Conservation (phyloP, 2,329 filamentous ascomycete species). For the Orbilia quercus region DNA sequence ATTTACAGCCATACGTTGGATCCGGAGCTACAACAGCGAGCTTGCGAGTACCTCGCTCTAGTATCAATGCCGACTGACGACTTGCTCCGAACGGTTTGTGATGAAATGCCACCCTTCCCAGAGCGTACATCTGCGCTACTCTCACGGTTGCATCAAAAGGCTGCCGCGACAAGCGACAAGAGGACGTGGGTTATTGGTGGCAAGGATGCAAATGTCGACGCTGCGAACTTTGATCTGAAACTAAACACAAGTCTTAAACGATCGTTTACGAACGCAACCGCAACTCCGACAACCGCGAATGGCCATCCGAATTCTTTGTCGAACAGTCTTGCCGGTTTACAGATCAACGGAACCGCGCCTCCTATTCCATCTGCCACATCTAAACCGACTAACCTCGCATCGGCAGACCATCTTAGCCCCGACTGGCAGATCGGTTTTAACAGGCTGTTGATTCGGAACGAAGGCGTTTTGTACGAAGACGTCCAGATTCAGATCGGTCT, state of each 20-base stretch:
- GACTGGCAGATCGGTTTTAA: conserved; percentile 95
- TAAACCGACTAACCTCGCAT: conserved; percentile 85
- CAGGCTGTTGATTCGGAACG: conserved; percentile 78
- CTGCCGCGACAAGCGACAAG: conserved; percentile 90
- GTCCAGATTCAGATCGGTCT: conserved; percentile 91
- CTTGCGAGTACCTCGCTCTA: conserved; percentile 91
- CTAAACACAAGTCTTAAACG: conserved; percentile 86
- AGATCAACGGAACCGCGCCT: conserved; percentile 73
- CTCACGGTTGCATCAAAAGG: conserved; percentile 92
- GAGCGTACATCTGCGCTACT: conserved; percentile 91
- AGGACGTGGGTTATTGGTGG: conserved; percentile 98
- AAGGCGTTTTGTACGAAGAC: conserved; percentile 94
- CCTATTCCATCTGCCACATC: conserved; percentile 64
- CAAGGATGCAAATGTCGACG: conserved; percentile 88
- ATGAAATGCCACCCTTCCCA: conserved; percentile 98
- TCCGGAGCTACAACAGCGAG: conserved; percentile 93
- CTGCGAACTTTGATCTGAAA: conserved; percentile 80
- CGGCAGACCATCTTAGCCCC: conserved; percentile 89
- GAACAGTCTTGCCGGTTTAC: conserved; percentile 81
- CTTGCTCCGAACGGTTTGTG: conserved; percentile 89
- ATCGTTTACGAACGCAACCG: conserved; percentile 72
- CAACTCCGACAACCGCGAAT: conserved; percentile 65
- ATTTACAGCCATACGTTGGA: conserved; percentile 94
- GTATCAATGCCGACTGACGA: conserved; percentile 89
- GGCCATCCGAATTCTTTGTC: conserved; percentile 61